Percentiles rank a stretch among this genome's conserved stretches.
Conservation (phyloP, 306 rosid genomes). For the Ochetophila trinervis region DNA sequence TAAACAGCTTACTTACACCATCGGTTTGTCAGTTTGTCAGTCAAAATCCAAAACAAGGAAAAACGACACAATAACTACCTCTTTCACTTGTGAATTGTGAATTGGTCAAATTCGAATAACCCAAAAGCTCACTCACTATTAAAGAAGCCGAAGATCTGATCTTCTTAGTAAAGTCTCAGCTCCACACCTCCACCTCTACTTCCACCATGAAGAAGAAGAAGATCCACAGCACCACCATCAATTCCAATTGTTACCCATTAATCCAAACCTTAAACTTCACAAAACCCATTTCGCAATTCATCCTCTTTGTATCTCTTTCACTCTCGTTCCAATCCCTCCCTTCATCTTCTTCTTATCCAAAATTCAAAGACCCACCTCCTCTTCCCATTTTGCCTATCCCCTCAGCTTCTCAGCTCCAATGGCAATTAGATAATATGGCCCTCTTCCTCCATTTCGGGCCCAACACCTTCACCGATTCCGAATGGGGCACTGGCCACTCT, state of each 20-base stretch:
- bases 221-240: not conserved
- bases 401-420: conserved; percentile 66
- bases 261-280: conserved; percentile 17
- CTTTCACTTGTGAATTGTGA: not conserved
- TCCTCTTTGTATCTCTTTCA: conserved; percentile 22
- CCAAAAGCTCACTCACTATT: too few relatives aligned
- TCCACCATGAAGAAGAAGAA: not conserved
- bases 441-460: conserved; percentile 90
- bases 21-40: too few relatives aligned
- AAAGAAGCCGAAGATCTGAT: not conserved
- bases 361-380: conserved; percentile 48
- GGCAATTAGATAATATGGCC: conserved; percentile 71
- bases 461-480: conserved; percentile 76
- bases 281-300: conserved; percentile 24
- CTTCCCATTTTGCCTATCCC: conserved; percentile 88
- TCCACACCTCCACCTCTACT: too few relatives aligned
- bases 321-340: conserved; percentile 9
- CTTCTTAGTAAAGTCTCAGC: too few relatives aligned
- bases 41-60: not conserved
- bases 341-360: conserved; percentile 4
- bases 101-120: not conserved
- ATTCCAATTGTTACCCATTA: not conserved
- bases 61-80: conserved; percentile 8
- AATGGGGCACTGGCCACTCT: conserved; percentile 75
- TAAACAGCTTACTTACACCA: too few relatives aligned